Conservation (phyloP, 768 basidiomycete genomes). For the Suillus ampliporus region DNA sequence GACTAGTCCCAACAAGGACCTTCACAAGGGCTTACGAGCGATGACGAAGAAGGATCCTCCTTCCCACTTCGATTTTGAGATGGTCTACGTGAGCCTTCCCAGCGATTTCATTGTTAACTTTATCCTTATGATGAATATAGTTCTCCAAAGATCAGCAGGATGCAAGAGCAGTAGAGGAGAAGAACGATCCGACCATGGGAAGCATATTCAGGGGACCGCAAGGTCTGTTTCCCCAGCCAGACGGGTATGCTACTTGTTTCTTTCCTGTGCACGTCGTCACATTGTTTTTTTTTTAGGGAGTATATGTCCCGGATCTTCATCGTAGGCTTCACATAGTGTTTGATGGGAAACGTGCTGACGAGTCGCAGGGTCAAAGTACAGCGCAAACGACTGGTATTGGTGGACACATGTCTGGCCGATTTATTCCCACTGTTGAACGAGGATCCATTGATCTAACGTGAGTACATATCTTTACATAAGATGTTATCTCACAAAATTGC, state of each 20-base stretch:
- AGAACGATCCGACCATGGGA: constrained; percentile 58
- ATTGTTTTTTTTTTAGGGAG: constrained; percentile 39
- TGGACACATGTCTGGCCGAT: constrained; percentile 72
- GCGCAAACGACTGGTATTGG: constrained; percentile 86
- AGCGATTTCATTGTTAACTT: neutral
- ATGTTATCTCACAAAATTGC: constrained; percentile 4
- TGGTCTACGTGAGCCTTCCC: constrained; percentile 71
- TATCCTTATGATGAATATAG: constrained; percentile 37
- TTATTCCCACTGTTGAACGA: constrained; percentile 95
- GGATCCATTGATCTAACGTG: constrained; percentile 90
- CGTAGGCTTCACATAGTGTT: constrained; percentile 39
- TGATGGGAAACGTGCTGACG: neutral
- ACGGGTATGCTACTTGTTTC: constrained; percentile 54
- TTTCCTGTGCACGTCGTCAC: neutral
- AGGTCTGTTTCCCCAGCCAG: constrained; percentile 80
- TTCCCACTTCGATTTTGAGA: constrained; percentile 66
- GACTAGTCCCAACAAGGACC: constrained; percentile 62
- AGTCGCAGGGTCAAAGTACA: constrained; percentile 78
- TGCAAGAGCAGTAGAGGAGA: constrained; percentile 66
- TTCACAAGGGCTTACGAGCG: constrained; percentile 70
- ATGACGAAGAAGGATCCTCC: constrained; percentile 94
- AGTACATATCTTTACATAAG: constrained; percentile 28
- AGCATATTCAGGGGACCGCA: constrained; percentile 69
- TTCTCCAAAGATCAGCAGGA: constrained; percentile 80
- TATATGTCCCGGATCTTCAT: constrained; percentile 76